phyloP scores from a whole-genome alignment of 345 rosid genomes.

The Eucalyptus curtisii region DNA sequence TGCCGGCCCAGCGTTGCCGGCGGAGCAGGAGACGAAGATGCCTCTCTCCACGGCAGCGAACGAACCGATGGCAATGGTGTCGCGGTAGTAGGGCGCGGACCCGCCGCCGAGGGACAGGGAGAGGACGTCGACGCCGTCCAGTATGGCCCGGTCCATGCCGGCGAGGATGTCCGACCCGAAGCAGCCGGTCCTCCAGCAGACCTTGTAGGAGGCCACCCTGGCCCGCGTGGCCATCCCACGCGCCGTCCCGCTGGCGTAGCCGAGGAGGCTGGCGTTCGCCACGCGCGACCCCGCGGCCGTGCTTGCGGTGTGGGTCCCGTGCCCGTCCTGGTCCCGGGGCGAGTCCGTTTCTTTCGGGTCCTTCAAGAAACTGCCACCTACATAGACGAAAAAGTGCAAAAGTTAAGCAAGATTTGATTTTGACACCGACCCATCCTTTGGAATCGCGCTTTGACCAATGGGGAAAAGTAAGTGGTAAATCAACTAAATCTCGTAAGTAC shows the following conservation, averaged over 20 bases:
- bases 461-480: neutral
- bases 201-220: constrained; percentile 74
- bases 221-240: constrained; percentile 76
- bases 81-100: constrained; percentile 48
- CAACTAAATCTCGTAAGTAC: neutral
- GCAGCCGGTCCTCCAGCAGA: constrained; percentile 68
- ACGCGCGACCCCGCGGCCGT: constrained; percentile 75
- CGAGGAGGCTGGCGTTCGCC: constrained; percentile 57
- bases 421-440: neutral
- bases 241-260: constrained; percentile 77
- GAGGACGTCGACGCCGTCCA: constrained; percentile 83
- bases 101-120: constrained; percentile 85
- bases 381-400: neutral
- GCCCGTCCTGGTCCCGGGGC: constrained; percentile 72
- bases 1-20: constrained; percentile 75
- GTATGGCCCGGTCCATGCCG: constrained; percentile 65
- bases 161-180: constrained; percentile 78
- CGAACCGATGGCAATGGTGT: constrained; percentile 58
- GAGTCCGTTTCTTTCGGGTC: constrained; percentile 41
- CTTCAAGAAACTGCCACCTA: constrained; percentile 14
- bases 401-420: neutral
- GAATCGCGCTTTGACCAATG: neutral
- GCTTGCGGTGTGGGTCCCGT: constrained; percentile 78
- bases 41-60: constrained; percentile 78
- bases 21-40: constrained; percentile 66